Conservation (phyloP, 805 yeast species). For the Millerozyma miso region DNA sequence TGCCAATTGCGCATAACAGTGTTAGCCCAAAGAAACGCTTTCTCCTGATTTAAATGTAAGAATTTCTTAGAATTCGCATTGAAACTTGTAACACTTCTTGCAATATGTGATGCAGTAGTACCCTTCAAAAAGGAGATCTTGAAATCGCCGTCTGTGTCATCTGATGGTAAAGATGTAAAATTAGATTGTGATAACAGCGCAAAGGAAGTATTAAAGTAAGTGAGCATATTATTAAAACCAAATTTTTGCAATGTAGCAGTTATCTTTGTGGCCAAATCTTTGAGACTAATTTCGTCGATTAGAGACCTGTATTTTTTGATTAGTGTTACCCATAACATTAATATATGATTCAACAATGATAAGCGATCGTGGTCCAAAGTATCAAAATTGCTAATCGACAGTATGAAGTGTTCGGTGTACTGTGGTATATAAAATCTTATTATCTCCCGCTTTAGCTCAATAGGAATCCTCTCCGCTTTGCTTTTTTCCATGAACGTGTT, state of each 20-base stretch:
- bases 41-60: conserved; percentile 10
- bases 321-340: conserved; percentile 9
- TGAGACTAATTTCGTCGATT: conserved; percentile 5
- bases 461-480: conserved; percentile 1
- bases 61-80: conserved; percentile 4
- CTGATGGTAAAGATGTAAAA: not conserved
- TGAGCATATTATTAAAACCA: conserved; percentile 8
- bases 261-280: conserved; percentile 6
- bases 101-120: conserved; percentile 2
- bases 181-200: not conserved
- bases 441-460: conserved; percentile 8
- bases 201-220: conserved; percentile 11
- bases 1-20: conserved; percentile 20
- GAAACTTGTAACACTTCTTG: conserved; percentile 3
- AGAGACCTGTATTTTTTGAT: conserved; percentile 4
- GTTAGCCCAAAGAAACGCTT: conserved; percentile 27
- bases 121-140: not conserved
- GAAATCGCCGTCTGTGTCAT: not conserved
- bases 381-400: not conserved
- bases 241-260: conserved; percentile 7
- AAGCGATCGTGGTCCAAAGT: not conserved
- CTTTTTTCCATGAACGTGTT: conserved; percentile 2
- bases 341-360: conserved; percentile 8
- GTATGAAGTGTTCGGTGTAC: conserved; percentile 10
- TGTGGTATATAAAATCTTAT: conserved; percentile 9